phyloP scores from a whole-genome alignment of 164 flowering plant species.

The Dillenia suffruticosa region DNA sequence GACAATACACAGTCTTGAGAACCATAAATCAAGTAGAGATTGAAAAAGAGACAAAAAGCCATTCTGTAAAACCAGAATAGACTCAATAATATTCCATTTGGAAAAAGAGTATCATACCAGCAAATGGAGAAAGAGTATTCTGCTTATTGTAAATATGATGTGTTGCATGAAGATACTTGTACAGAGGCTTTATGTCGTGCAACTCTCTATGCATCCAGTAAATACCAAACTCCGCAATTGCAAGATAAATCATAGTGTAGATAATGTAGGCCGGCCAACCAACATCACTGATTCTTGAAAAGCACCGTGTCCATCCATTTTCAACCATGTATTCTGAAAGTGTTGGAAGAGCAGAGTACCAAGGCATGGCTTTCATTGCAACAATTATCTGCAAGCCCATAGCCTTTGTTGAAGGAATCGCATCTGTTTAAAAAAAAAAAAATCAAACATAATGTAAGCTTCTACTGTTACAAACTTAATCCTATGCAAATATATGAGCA shows the following conservation, averaged over 20 bases:
- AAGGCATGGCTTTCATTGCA: slow-evolving; percentile 98
- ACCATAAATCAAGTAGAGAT: too few relatives aligned
- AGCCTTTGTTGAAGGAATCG: slow-evolving; percentile 76
- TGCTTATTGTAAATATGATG: slow-evolving; percentile 98
- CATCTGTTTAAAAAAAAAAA: slow-evolving; percentile 46
- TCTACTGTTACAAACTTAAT: not conserved
- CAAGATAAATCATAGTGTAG: slow-evolving; percentile 48
- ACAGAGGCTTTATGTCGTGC: slow-evolving; percentile 93
- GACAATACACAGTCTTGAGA: too few relatives aligned
- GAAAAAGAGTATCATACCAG: slow-evolving; percentile 50
- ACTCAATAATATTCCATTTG: too few relatives aligned
- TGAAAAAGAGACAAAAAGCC: too few relatives aligned
- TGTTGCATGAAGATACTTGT: slow-evolving; percentile 93
- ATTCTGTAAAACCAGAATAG: too few relatives aligned
- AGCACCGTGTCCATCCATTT: slow-evolving; percentile 86
- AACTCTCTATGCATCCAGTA: slow-evolving; percentile 96
- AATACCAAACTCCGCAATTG: slow-evolving; percentile 80
- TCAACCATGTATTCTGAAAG: slow-evolving; percentile 86
- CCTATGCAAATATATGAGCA: not conserved
- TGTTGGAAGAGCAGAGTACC: slow-evolving; percentile 72
- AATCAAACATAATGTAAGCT: not conserved
- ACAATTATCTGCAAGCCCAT: slow-evolving; percentile 82
- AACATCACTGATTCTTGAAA: slow-evolving; percentile 58
- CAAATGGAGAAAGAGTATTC: slow-evolving; percentile 94
- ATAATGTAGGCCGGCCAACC: slow-evolving; percentile 55